Evolutionary conservation across 768 basidiomycete genomes (phyloP).

Genomic region (Termitomyces sp.): DNA sequence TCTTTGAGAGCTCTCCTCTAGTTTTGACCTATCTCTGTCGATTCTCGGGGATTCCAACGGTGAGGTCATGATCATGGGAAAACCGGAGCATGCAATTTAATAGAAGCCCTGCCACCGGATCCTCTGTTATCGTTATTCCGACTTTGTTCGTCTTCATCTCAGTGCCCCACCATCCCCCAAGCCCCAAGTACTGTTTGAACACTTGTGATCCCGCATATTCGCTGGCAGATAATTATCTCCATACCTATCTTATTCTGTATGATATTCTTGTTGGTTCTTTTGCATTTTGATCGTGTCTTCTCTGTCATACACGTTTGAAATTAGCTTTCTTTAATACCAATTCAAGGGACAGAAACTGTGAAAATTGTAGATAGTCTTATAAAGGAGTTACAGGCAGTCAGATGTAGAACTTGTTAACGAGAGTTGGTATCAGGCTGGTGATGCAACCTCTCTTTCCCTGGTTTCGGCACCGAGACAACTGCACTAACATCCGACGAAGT

Average conservation of each 20-base stretch:
- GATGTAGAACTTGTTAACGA: not conserved
- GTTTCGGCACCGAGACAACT: slow-evolving; percentile 29
- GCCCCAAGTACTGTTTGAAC: not conserved
- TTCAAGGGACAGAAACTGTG: not conserved
- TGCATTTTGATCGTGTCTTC: not conserved
- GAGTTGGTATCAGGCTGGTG: slow-evolving; percentile 3
- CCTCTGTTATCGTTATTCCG: not conserved
- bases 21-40: not conserved
- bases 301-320: not conserved
- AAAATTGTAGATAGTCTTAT: no score
- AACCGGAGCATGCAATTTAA: not conserved
- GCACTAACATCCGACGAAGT: slow-evolving; percentile 31
- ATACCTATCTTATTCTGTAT: not conserved
- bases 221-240: not conserved
- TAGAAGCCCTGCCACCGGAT: not conserved
- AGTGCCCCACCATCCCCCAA: not conserved
- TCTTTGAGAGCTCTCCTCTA: not conserved
- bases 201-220: not conserved
- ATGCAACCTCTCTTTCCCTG: slow-evolving; percentile 20
- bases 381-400: no score
- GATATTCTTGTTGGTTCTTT: not conserved
- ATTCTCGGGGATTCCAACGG: not conserved
- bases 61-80: not conserved
- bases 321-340: not conserved
- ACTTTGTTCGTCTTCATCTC: not conserved